Conservation (phyloP, 2,329 filamentous ascomycete genomes). For the Fusarium poae region DNA sequence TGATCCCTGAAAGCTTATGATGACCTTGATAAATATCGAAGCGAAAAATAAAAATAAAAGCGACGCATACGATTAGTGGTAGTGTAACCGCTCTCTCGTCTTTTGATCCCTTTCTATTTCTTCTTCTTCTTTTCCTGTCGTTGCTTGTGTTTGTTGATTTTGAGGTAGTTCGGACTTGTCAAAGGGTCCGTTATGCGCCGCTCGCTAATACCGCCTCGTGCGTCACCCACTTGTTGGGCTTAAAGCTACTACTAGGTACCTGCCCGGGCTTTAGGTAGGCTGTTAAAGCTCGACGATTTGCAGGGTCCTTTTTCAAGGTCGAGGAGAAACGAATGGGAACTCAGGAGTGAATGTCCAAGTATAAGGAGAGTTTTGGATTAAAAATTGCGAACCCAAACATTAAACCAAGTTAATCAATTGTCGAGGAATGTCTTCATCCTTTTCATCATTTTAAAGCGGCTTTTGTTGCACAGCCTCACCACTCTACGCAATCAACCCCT, state of each 20-base stretch:
- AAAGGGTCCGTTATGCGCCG: conserved; percentile 40
- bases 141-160: not conserved
- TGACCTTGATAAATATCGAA: not conserved
- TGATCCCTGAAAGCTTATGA: conserved; percentile 29
- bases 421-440: not conserved
- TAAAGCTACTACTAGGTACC: no score
- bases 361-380: no score
- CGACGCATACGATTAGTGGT: not conserved
- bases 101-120: not conserved
- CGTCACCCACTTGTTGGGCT: conserved; percentile 39
- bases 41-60: not conserved
- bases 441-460: conserved; percentile 19
- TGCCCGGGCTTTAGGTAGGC: conserved; percentile 4
- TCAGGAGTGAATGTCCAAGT: no score
- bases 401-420: not conserved
- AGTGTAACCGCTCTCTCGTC: not conserved
- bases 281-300: conserved; percentile 23
- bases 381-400: not conserved
- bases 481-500: conserved; percentile 50
- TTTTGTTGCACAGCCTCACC: conserved; percentile 48
- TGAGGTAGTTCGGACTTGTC: conserved; percentile 26
- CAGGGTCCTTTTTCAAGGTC: conserved; percentile 28
- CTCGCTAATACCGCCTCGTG: conserved; percentile 40
- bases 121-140: not conserved
- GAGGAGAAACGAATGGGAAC: not conserved